Evolutionary conservation across 2,329 filamentous ascomycete genomes (phyloP).

Genomic region (Neospermospora avenae): DNA sequence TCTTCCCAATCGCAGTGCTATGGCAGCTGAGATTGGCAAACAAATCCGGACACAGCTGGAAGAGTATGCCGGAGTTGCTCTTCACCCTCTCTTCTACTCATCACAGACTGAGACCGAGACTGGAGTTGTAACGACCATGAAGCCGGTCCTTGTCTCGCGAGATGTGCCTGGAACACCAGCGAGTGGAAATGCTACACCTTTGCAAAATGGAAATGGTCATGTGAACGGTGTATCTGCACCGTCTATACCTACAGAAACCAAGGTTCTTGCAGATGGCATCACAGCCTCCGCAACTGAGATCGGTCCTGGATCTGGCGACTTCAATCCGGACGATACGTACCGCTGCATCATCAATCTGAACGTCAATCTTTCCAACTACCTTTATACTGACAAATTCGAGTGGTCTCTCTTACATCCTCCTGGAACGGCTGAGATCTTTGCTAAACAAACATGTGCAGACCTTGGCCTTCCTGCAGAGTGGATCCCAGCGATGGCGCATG

Average conservation of each 20-base stretch:
- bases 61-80: constrained; percentile 90
- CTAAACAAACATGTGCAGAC: constrained; percentile 88
- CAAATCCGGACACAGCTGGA: constrained; percentile 94
- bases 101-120: constrained; percentile 36
- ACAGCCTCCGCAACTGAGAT: constrained; percentile 68
- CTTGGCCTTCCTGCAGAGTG: constrained; percentile 87
- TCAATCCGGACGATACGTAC: constrained; percentile 92
- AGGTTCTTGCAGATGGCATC: constrained; percentile 45
- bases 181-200: constrained; percentile 56
- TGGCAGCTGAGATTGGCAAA: constrained; percentile 80
- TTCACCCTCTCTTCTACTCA: constrained; percentile 86
- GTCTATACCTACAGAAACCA: constrained; percentile 42
- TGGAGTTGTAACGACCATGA: constrained; percentile 34
- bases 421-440: constrained; percentile 88
- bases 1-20: constrained; percentile 67
- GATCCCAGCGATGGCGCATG: constrained; percentile 90
- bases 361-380: constrained; percentile 84
- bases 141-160: constrained; percentile 28
- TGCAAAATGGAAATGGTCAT: constrained; percentile 45
- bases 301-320: constrained; percentile 63
- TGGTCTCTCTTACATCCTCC: constrained; percentile 93
- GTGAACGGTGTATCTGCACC: constrained; percentile 47
- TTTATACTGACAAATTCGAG: constrained; percentile 97
- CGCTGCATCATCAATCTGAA: constrained; percentile 88
- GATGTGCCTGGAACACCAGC: constrained; percentile 43